Conservation (phyloP, 2,329 filamentous ascomycete genomes). For the Ophiostoma himal-ulmi region DNA sequence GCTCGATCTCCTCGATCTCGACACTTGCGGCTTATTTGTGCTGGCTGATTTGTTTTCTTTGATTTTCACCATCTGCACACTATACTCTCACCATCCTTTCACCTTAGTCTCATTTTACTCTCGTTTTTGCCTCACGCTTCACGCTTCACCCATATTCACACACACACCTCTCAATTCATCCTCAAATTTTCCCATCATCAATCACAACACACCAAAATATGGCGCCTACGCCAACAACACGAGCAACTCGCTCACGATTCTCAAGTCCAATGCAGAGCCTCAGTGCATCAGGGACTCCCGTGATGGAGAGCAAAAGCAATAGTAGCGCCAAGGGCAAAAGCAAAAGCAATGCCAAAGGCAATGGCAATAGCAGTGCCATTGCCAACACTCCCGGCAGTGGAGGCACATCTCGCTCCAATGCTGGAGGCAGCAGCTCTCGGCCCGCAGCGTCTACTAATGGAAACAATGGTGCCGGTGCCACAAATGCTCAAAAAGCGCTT, state of each 20-base stretch:
- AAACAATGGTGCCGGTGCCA: conserved; percentile 21
- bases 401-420: conserved; percentile 17
- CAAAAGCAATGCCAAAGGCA: neutral
- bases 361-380: conserved; percentile 7
- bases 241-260: conserved; percentile 51
- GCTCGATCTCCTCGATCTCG: neutral
- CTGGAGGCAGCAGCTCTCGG: conserved; percentile 24
- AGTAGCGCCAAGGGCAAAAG: neutral
- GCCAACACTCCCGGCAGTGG: conserved; percentile 8
- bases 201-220: conserved; percentile 22
- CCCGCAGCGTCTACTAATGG: neutral
- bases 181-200: neutral
- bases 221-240: conserved; percentile 38
- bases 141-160: no score
- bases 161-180: neutral
- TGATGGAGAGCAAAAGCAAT: neutral
- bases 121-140: neutral
- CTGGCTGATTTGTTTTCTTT: neutral
- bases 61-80: neutral
- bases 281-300: conserved; percentile 25
- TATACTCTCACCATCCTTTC: neutral
- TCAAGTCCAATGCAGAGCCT: conserved; percentile 44
- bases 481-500: conserved; percentile 42
- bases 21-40: neutral
- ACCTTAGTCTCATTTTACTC: neutral